Percentiles rank a stretch among this genome's conserved stretches.
These are phyloP conservation scores for Penstemon davidsonii DNA, from an alignment of 257 asterid genomes.

Conservation along the genomic window DNA sequence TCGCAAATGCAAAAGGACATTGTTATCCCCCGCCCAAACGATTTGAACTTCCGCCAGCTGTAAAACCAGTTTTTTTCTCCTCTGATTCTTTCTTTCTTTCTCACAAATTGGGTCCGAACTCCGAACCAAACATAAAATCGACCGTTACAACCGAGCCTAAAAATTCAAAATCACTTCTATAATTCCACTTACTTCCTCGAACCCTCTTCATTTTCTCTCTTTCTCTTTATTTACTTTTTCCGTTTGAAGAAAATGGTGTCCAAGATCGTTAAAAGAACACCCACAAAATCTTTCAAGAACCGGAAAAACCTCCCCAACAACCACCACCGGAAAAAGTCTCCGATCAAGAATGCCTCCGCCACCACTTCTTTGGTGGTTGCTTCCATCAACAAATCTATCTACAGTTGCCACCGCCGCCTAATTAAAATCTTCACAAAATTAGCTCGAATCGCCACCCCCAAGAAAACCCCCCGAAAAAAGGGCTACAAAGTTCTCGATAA, in stretches of 20 bases:
- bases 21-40: slow-evolving; percentile 25
- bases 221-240: slow-evolving; percentile 23
- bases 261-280: slow-evolving; percentile 68
- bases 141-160: slow-evolving; percentile 61
- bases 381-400: slow-evolving; percentile 65
- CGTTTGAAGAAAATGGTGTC: slow-evolving; percentile 55
- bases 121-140: slow-evolving; percentile 42
- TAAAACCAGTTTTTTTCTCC: neutral
- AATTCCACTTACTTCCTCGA: slow-evolving; percentile 1
- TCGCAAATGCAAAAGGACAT: neutral
- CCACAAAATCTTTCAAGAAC: slow-evolving; percentile 66
- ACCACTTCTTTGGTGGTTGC: slow-evolving; percentile 62
- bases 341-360: slow-evolving; percentile 55
- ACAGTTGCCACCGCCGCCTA: slow-evolving; percentile 83
- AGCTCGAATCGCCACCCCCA: slow-evolving; percentile 65
- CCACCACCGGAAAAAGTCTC: slow-evolving; percentile 55
- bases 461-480: slow-evolving; percentile 54
- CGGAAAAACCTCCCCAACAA: slow-evolving; percentile 37
- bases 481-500: slow-evolving; percentile 67
- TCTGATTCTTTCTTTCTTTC: slow-evolving; percentile 16
- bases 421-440: slow-evolving; percentile 69
- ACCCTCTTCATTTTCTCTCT: slow-evolving; percentile 12
- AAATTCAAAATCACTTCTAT: slow-evolving; percentile 23
- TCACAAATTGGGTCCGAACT: slow-evolving; percentile 24
- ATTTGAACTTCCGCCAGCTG: slow-evolving; percentile 31